Evolutionary conservation across 495 filamentous ascomycete species (phyloP).

Genomic region (Friedmanniomyces simplex): DNA sequence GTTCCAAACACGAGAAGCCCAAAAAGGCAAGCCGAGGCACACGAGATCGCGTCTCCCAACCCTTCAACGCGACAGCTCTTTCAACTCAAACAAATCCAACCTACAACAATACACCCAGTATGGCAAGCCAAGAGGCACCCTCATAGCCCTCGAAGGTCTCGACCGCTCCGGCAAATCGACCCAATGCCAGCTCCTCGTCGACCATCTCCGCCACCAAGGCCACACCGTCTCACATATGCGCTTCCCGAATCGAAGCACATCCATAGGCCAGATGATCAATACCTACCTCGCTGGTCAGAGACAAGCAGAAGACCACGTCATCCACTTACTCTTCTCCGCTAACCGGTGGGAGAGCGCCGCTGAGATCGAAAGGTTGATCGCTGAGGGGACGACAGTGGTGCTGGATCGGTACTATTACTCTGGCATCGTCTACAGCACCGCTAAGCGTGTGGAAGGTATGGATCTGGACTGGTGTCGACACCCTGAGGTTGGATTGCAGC

Average conservation of each 20-base stretch:
- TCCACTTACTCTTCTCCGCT: constrained; percentile 90
- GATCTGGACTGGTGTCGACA: constrained; percentile 65
- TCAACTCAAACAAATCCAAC: background rate
- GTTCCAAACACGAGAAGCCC: too few species aligned
- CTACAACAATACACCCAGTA: background rate
- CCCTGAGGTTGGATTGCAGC: constrained; percentile 78
- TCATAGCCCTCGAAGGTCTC: constrained; percentile 87
- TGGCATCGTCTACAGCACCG: constrained; percentile 90
- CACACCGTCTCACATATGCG: constrained; percentile 61
- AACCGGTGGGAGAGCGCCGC: constrained; percentile 85
- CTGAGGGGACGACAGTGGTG: constrained; percentile 60
- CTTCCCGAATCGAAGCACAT: constrained; percentile 84
- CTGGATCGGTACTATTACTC: constrained; percentile 92
- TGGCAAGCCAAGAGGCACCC: constrained; percentile 27
- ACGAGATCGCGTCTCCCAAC: too few species aligned
- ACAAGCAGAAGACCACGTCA: constrained; percentile 78
- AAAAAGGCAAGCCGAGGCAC: too few species aligned
- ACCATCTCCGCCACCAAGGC: constrained; percentile 50
- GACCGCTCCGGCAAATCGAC: constrained; percentile 94
- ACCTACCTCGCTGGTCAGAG: constrained; percentile 65
- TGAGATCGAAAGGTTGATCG: constrained; percentile 36
- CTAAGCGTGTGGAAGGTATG: constrained; percentile 63
- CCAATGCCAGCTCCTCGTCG: constrained; percentile 66
- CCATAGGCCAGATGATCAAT: constrained; percentile 85
- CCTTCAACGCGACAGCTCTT: background rate